Evolutionary conservation across 768 basidiomycete genomes (phyloP).

Genomic region (Hydnomerulius pinastri): DNA sequence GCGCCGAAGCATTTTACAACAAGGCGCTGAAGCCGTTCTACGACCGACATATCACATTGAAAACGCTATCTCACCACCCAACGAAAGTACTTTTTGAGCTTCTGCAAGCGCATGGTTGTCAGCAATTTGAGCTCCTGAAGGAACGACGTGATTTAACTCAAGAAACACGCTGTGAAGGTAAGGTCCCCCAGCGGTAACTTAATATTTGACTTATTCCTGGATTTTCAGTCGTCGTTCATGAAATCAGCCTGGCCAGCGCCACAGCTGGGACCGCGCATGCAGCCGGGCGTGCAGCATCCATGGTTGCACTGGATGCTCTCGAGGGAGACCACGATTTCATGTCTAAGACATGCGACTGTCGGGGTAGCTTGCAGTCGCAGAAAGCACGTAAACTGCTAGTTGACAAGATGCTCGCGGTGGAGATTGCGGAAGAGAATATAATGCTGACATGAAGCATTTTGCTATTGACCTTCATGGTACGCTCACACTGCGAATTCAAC

Average conservation of each 20-base stretch:
- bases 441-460: conserved; percentile 9
- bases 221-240: conserved; percentile 65
- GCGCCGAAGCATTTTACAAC: conserved; percentile 66
- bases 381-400: conserved; percentile 42
- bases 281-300: conserved; percentile 62
- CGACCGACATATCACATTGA: conserved; percentile 70
- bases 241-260: conserved; percentile 60
- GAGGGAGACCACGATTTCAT: conserved; percentile 66
- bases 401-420: conserved; percentile 29
- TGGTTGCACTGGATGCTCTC: conserved; percentile 68
- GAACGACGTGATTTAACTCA: conserved; percentile 39
- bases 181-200: conserved; percentile 17
- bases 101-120: conserved; percentile 72
- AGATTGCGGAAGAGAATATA: conserved; percentile 21
- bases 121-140: conserved; percentile 60
- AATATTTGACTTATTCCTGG: conserved; percentile 15
- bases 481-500: conserved; percentile 8
- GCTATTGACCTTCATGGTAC: conserved; percentile 1
- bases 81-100: conserved; percentile 74
- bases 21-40: conserved; percentile 76
- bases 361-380: conserved; percentile 35
- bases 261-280: conserved; percentile 49
- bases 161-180: conserved; percentile 55
- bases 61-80: conserved; percentile 75
- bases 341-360: conserved; percentile 67